Evolutionary conservation across 208 protist species (phyloP).

Genomic region (Acanthamoeba lenticulata): DNA sequence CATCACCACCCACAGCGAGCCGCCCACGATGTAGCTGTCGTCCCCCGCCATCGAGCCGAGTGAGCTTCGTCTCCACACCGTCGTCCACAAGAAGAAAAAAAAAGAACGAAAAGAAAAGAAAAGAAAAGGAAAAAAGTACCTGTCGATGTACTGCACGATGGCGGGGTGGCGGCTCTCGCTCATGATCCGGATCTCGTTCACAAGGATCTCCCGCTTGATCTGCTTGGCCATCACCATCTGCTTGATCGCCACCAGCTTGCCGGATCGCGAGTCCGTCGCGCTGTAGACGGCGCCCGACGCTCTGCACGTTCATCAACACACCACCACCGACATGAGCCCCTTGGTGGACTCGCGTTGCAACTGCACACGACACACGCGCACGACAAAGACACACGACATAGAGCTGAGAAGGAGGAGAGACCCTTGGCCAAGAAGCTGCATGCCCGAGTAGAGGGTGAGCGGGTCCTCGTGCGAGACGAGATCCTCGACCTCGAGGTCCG

Average conservation of each 20-base stretch:
- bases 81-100: background rate
- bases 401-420: background rate
- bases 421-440: slow-evolving; percentile 44
- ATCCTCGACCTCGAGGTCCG: slow-evolving; percentile 20
- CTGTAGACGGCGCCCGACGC: slow-evolving; percentile 48
- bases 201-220: slow-evolving; percentile 32
- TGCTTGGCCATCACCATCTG: slow-evolving; percentile 66
- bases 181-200: slow-evolving; percentile 63
- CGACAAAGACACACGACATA: no score
- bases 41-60: background rate
- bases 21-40: background rate
- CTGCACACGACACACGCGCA: background rate
- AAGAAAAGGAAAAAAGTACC: background rate
- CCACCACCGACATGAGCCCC: no score
- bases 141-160: slow-evolving; percentile 43
- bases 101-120: background rate
- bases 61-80: background rate
- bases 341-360: no score
- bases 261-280: background rate
- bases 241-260: slow-evolving; percentile 58
- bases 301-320: background rate
- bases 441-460: slow-evolving; percentile 3
- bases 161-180: background rate
- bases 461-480: slow-evolving; percentile 36
- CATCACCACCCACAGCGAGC: slow-evolving; percentile 63